Evolutionary conservation across 2,329 filamentous ascomycete species (phyloP), one percentile per base, ranked within the genome.

Genomic region (Chrysoporthe puriensis): DNA sequence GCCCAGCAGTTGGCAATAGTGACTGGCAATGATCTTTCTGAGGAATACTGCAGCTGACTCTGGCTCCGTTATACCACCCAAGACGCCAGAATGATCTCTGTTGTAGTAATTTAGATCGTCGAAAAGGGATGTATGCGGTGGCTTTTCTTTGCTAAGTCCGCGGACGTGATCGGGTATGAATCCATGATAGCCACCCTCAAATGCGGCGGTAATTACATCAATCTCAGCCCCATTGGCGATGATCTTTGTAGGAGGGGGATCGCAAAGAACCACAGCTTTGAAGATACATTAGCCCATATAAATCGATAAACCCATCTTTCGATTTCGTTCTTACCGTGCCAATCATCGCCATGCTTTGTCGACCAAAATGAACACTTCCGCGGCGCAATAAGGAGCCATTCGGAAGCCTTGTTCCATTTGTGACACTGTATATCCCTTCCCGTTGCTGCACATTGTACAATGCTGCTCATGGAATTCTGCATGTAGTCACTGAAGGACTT

Each of bases 331-430:
- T 58, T 36, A 34, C 66, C 57, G 46, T 26, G 58, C 62, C 62
- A 62, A 3, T 57, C 66, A 11, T 50, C 6, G 3, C 44, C 57
- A 2, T 56, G 3, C 16, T 40, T 21, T 7, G 14, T 57, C 16
- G 62, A 67, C 66, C 66, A 68, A 21, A 62, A 68, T 4, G 66
- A 60, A 43, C 66, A 68, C 34, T 68, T 65, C 4, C 62, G 62
- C 3, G 66, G 57, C 3, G 66, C 66, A 5, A 68, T 50, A 1
- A 68, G n/a, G 16, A 68, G 57, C 66, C 66, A 68, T 40, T 63
- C 62, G 26, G 34, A 50, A 8, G 57, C 50, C 21, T 65, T 56
- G 59, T 44, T 66, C 66, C 66, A 68, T 16, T 57, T 65, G 26
- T 68, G 60, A 32, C 48, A 62, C 8, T 68, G 62, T 1, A 65